Base-by-base conservation (phyloP, 352 stramenopile species). In the Aphanomyces stellatus region DNA sequence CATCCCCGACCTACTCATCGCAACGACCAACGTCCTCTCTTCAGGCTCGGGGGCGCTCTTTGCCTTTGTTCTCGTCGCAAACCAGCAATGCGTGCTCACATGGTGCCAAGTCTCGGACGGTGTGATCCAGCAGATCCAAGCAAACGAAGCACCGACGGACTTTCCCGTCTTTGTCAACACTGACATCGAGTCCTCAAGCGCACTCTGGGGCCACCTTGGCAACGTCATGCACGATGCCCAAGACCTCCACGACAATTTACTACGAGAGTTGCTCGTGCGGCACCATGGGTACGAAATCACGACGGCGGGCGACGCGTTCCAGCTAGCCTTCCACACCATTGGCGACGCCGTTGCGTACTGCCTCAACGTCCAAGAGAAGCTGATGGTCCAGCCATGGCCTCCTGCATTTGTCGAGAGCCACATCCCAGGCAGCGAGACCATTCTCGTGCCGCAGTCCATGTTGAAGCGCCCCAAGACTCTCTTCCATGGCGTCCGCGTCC, bases 111-210 rank as follows among this genome's bases (percentile, higher is more conserved):
- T 41, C 10, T 46, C 65, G 2, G 65, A 67, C 30, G 51, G 8
- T 22, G 34, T 42, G 60, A 37, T 67, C 27, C 49, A 40, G 24
- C 33, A 59, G 41, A 63, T 59, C 46, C 22, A 51, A 53, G 55
- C 28, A 61, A 55, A 51, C 51, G 60, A 67, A 3, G 61, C 77
- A 7, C 76, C 77, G 19, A 64, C 68, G 24, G 68, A 66, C 15
- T 76, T 82, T 22, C 80, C 79, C 6, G 76, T 88, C 34, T 87
- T 88, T 43, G 77, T 88, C 27, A 84, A 81, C 77, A 88, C 80
- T 11, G 80, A 88, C 68, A 85, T 85, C 49, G 78, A 88, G 62
- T 74, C 76, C 17, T 88, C 80, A 24, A 87, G 70, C 11, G 64
- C 72, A 53, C 68, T 87, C 4, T 87, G 80, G 80, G 42, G 63